A percentile compares a stretch with the other conserved stretches of the same genome.
phyloP scores from a whole-genome alignment of 345 rosid genomes.

The Gossypium herbaceum region DNA sequence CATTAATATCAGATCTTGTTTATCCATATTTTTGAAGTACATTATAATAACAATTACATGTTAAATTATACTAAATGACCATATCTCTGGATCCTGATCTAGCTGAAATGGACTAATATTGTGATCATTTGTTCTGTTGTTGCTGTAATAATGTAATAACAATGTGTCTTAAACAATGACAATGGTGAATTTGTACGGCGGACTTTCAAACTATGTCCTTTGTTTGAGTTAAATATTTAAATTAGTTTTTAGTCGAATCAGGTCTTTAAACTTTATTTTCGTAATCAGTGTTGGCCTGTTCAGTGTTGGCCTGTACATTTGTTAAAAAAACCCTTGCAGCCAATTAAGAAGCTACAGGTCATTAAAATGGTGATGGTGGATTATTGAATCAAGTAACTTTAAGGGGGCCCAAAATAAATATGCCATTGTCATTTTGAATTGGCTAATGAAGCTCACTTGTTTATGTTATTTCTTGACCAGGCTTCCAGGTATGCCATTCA shows the following conservation, averaged over 20 bases:
- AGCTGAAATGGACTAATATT: background rate
- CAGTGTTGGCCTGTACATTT: no score
- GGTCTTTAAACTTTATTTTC: no score
- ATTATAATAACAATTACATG: background rate
- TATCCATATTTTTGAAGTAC: background rate
- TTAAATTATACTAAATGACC: no score
- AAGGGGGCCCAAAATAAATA: background rate
- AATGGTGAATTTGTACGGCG: background rate
- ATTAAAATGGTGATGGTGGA: background rate
- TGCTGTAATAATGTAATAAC: background rate
- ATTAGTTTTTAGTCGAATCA: no score
- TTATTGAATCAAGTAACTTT: background rate
- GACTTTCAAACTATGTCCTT: no score
- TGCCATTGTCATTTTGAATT: background rate
- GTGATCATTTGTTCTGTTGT: background rate
- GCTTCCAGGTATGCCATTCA: conserved; percentile 94
- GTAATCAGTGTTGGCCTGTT: no score
- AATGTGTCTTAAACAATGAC: background rate
- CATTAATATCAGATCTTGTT: conserved; percentile 11
- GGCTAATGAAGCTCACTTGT: conserved; percentile 16
- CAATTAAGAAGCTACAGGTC: no score
- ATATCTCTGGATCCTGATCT: conserved; percentile 11
- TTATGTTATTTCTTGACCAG: conserved; percentile 31
- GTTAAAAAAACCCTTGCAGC: no score
- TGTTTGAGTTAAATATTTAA: no score